Evolutionary conservation across 371 early-diverging fungal genomes (phyloP).

Genomic region (Circinella umbellata): DNA sequence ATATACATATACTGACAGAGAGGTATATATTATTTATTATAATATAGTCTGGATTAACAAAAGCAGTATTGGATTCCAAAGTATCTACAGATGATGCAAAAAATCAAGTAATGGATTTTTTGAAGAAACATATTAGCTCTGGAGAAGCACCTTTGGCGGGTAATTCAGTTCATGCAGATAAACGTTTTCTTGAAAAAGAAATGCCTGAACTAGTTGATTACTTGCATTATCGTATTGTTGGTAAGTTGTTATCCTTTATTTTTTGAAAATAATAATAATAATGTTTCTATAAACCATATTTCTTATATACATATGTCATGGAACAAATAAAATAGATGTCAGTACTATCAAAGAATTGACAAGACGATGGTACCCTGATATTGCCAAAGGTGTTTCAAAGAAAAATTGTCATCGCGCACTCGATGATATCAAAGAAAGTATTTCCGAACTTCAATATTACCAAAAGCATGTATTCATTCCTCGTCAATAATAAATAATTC

Average conservation of each 20-base stretch:
- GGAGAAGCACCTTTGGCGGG: constrained; percentile 84
- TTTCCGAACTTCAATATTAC: constrained; percentile 85
- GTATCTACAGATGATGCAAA: constrained; percentile 77
- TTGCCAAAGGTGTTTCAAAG: constrained; percentile 61
- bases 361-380: constrained; percentile 72
- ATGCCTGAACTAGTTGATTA: constrained; percentile 82
- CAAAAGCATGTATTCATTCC: constrained; percentile 55
- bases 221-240: constrained; percentile 88
- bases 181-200: constrained; percentile 78
- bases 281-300: too few relatives aligned
- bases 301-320: not conserved
- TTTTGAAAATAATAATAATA: too few relatives aligned
- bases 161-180: constrained; percentile 93
- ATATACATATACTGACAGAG: not conserved
- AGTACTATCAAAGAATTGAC: constrained; percentile 90
- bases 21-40: not conserved
- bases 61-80: constrained; percentile 75
- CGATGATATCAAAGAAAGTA: constrained; percentile 92
- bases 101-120: constrained; percentile 69
- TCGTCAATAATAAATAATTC: not conserved
- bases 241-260: constrained; percentile 24
- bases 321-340: constrained; percentile 64
- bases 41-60: constrained; percentile 81
- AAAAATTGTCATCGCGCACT: constrained; percentile 74
- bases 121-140: constrained; percentile 68